phyloP scores from a whole-genome alignment of 345 rosid genomes.

The Iberis pinnata region DNA sequence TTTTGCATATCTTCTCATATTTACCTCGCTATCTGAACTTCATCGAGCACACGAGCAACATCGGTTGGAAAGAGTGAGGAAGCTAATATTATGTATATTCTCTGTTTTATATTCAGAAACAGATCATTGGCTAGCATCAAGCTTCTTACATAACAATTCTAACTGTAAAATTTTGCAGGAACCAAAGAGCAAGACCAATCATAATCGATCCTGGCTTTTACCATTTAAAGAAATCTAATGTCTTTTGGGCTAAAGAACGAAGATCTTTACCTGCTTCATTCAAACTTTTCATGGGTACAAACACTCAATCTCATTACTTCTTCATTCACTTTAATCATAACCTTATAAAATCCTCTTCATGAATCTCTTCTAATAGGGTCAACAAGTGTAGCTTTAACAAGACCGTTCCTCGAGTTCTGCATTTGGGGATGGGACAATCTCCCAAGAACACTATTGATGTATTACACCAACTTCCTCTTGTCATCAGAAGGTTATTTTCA shows the following conservation, averaged over 20 bases:
- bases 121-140: neutral
- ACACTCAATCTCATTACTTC: neutral
- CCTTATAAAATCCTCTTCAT: neutral
- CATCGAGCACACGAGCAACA: slow-evolving; percentile 82
- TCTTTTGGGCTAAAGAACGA: slow-evolving; percentile 83
- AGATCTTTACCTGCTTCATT: slow-evolving; percentile 82
- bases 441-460: slow-evolving; percentile 85
- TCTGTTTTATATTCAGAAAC: neutral
- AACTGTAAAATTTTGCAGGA: slow-evolving; percentile 35
- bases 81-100: slow-evolving; percentile 28
- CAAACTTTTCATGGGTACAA: slow-evolving; percentile 76
- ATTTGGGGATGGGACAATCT: slow-evolving; percentile 97
- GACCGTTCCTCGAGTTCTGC: slow-evolving; percentile 79
- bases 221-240: slow-evolving; percentile 72
- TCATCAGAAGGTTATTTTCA: slow-evolving; percentile 89
- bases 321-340: neutral
- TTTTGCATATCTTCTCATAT: slow-evolving; percentile 79
- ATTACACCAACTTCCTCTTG: slow-evolving; percentile 76
- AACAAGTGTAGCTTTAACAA: slow-evolving; percentile 62
- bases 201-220: slow-evolving; percentile 86
- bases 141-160: neutral
- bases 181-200: slow-evolving; percentile 80
- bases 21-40: slow-evolving; percentile 89
- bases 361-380: slow-evolving; percentile 51
- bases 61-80: slow-evolving; percentile 97